Percentiles rank a stretch among this genome's conserved stretches.
Conservation (phyloP, 352 stramenopile species). For the Peronospora belbahrii region DNA sequence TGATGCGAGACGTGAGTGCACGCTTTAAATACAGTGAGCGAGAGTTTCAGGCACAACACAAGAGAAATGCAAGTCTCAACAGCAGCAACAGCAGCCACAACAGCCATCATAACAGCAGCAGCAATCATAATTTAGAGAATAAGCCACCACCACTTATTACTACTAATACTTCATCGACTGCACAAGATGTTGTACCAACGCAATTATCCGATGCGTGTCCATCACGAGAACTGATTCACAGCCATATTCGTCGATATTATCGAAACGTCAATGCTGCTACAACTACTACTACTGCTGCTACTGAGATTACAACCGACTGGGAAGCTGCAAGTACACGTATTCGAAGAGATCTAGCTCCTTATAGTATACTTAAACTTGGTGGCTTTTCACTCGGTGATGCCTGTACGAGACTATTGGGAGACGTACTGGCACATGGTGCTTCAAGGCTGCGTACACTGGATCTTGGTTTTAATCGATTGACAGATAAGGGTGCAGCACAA, state of each 20-base stretch:
- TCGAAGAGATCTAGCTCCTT: slow-evolving; percentile 45
- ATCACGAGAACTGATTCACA: slow-evolving; percentile 58
- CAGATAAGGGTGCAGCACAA: slow-evolving; percentile 48
- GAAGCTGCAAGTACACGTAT: slow-evolving; percentile 40
- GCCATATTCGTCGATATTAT: slow-evolving; percentile 48
- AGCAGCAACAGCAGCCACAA: slow-evolving; percentile 4
- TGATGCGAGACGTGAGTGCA: slow-evolving; percentile 59
- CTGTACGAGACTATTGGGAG: slow-evolving; percentile 45
- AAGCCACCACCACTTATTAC: slow-evolving; percentile 17
- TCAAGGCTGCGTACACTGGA: slow-evolving; percentile 53
- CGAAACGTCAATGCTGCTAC: slow-evolving; percentile 29
- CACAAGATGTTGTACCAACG: slow-evolving; percentile 3
- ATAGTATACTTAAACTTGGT: slow-evolving; percentile 65
- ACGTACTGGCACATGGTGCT: slow-evolving; percentile 37
- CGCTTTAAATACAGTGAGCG: slow-evolving; percentile 70
- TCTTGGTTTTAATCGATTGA: slow-evolving; percentile 76
- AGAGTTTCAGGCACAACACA: slow-evolving; percentile 20
- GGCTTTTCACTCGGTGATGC: slow-evolving; percentile 70
- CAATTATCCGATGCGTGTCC: slow-evolving; percentile 25
- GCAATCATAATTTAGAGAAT: slow-evolving; percentile 22
- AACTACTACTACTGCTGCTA: slow-evolving; percentile 7
- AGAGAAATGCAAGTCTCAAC: slow-evolving; percentile 3
- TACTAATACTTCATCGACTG: neutral
- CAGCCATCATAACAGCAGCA: no score
- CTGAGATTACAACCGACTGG: slow-evolving; percentile 20